phyloP scores from a whole-genome alignment of 805 yeast species.

The Nakazawaea wickerhamii region DNA sequence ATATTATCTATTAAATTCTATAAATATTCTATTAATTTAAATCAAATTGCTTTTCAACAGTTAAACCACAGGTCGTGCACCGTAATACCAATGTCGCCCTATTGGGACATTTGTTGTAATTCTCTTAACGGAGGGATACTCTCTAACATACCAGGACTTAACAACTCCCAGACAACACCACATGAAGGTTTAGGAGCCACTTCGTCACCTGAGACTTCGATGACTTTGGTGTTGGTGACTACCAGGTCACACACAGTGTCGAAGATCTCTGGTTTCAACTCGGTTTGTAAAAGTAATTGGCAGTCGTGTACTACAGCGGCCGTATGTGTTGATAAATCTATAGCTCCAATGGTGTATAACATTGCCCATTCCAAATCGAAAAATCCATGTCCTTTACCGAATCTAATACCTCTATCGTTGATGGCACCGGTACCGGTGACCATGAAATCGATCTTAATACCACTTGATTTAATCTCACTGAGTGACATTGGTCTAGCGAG shows the following conservation, averaged over 20 bases:
- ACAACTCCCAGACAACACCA: conserved; percentile 25
- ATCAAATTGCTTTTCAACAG: too few relatives aligned
- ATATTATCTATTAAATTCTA: too few relatives aligned
- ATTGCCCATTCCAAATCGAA: conserved; percentile 29
- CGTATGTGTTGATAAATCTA: conserved; percentile 19
- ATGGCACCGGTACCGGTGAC: conserved; percentile 29
- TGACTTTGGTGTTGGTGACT: conserved; percentile 21
- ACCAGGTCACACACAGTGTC: conserved; percentile 28
- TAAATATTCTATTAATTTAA: too few relatives aligned
- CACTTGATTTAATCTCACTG: conserved; percentile 15
- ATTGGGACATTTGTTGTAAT: conserved; percentile 6
- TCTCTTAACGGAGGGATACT: conserved; percentile 26
- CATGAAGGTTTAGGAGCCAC: conserved; percentile 19
- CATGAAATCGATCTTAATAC: conserved; percentile 21
- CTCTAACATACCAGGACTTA: conserved; percentile 22
- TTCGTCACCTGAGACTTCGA: conserved; percentile 15
- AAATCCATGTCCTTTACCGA: conserved; percentile 28
- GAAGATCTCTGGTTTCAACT: conserved; percentile 23
- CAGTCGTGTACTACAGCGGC: conserved; percentile 28
- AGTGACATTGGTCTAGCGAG: conserved; percentile 19
- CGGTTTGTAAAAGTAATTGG: conserved; percentile 21
- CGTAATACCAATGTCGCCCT: background rate
- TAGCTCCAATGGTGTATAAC: conserved; percentile 22
- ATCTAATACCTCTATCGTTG: conserved; percentile 24
- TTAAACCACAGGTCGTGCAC: background rate